These are phyloP conservation scores for Brettanomyces custersianus DNA, from an alignment of 805 yeast species.

Conservation along the genomic window DNA sequence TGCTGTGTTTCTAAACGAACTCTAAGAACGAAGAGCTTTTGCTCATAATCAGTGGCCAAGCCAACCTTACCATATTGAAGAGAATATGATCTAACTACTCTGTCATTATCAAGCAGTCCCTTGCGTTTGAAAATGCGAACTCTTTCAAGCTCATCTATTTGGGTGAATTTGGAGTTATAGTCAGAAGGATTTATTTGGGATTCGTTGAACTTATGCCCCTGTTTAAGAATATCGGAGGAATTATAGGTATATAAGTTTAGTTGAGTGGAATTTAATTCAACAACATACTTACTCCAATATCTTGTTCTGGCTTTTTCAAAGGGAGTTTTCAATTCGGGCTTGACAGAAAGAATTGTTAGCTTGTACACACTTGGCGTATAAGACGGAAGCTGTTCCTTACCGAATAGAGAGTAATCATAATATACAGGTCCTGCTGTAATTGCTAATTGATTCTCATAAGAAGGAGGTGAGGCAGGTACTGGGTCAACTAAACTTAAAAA, in stretches of 20 bases:
- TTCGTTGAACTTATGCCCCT: too few relatives aligned
- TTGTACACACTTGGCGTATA: slow-evolving; percentile 61
- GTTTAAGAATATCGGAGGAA: not conserved
- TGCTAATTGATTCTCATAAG: slow-evolving; percentile 27
- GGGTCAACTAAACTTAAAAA: slow-evolving; percentile 27
- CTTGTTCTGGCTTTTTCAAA: slow-evolving; percentile 59
- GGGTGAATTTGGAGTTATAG: slow-evolving; percentile 21
- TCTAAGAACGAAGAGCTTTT: slow-evolving; percentile 59
- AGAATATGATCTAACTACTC: slow-evolving; percentile 57
- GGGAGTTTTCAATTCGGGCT: slow-evolving; percentile 72
- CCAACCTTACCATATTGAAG: slow-evolving; percentile 82
- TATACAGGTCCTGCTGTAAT: slow-evolving; percentile 26
- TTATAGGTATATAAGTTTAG: slow-evolving; percentile 53
- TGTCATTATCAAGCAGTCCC: slow-evolving; percentile 23
- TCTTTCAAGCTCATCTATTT: slow-evolving; percentile 20
- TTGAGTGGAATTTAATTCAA: slow-evolving; percentile 83
- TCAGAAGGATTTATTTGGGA: too few relatives aligned
- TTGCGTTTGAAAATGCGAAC: slow-evolving; percentile 11
- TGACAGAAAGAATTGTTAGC: slow-evolving; percentile 49
- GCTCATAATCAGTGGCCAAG: slow-evolving; percentile 74
- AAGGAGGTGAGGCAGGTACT: slow-evolving; percentile 30
- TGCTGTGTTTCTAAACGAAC: slow-evolving; percentile 81
- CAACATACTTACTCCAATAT: slow-evolving; percentile 59
- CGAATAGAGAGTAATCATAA: slow-evolving; percentile 20
- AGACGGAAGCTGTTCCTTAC: slow-evolving; percentile 47